phyloP scores from a whole-genome alignment of 2,329 filamentous ascomycete genomes.

The Periconia macrospinosa region DNA sequence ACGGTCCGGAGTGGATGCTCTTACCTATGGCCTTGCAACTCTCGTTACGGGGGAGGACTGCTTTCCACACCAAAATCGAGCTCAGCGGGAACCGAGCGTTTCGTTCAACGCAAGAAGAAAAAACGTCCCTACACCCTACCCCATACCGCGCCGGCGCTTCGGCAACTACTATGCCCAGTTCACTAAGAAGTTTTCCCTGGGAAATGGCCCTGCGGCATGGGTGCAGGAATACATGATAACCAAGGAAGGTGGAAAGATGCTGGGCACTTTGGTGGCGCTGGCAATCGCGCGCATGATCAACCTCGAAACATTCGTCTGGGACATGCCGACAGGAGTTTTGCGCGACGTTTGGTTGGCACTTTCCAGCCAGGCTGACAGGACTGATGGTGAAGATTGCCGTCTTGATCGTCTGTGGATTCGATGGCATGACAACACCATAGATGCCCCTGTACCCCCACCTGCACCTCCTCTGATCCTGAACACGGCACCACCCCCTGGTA shows the following conservation, averaged over 20 bases:
- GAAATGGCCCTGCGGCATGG: conserved; percentile 79
- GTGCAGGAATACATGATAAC: conserved; percentile 80
- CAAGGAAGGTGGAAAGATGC: conserved; percentile 84
- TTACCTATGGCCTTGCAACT: conserved; percentile 80
- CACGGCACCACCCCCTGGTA: conserved; percentile 44
- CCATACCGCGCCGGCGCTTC: conserved; percentile 50
- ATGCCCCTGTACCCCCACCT: conserved; percentile 40
- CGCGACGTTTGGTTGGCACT: conserved; percentile 81
- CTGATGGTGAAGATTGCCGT: conserved; percentile 63
- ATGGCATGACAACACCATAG: conserved; percentile 74
- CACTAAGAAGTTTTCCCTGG: conserved; percentile 79
- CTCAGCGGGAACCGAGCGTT: conserved; percentile 15
- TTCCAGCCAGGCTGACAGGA: conserved; percentile 67
- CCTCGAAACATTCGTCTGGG: conserved; percentile 81
- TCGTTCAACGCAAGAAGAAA: conserved; percentile 8
- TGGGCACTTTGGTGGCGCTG: conserved; percentile 78
- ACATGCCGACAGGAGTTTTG: conserved; percentile 84
- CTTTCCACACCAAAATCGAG: conserved; percentile 53
- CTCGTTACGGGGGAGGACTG: conserved; percentile 72
- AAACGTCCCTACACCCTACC: conserved; percentile 31
- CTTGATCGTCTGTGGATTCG: conserved; percentile 77
- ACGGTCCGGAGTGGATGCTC: conserved; percentile 74
- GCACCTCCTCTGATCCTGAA: conserved; percentile 42
- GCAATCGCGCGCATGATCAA: conserved; percentile 81
- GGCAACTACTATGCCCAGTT: conserved; percentile 78